Evolutionary conservation across 129 eudicot genomes (phyloP), one percentile per base, ranked within the genome.

Genomic region (Tanacetum coccineum): DNA sequence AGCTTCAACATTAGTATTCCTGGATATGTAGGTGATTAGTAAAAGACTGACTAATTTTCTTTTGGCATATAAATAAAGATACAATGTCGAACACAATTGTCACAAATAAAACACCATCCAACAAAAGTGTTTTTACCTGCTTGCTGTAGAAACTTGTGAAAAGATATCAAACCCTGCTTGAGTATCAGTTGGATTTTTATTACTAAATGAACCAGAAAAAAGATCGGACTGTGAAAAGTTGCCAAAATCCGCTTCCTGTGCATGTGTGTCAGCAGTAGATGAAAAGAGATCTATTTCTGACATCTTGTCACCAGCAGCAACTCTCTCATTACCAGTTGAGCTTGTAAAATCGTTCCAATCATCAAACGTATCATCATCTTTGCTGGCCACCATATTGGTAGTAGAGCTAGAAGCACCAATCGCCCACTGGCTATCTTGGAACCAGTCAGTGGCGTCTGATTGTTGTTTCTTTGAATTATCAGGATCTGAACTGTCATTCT

Each of bases 271-370:
- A 46, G 57, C 44, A 10, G 67, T 50, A 14, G 76, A 63, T 36
- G 68, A 64, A 52, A 76, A 70, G 14, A 79, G 51, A 52, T 59
- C 25, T 68, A 70, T n/a, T 12, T 74, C 85, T 13, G 78, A 51
- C 6, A 36, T 71, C 54, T 75, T 71, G 13, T 76, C 60, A 10
- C 66, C 59, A 64, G 78, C 50, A 66, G 49, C 70, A n/a, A 50
- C 67, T 52, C 58, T 56, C 67, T 65, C 70, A 25, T 13, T 52
- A 52, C 30, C 66, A 39, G 76, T 63, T 54, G 85, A 83, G 76
- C 82, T 76, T 59, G 88, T 70, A 57, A 83, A 83, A 54, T 83
- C 85, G 66, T 78, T 58, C 88, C 88, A 83, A 3, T 66, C 80
- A 73, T 74, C 84, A 70, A 76, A 72, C 28, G 66, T 70, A 21